Evolutionary conservation across 441 rosid genomes (phyloP), one percentile per base, ranked within the genome.

Genomic region (Francoa sonchifolia): DNA sequence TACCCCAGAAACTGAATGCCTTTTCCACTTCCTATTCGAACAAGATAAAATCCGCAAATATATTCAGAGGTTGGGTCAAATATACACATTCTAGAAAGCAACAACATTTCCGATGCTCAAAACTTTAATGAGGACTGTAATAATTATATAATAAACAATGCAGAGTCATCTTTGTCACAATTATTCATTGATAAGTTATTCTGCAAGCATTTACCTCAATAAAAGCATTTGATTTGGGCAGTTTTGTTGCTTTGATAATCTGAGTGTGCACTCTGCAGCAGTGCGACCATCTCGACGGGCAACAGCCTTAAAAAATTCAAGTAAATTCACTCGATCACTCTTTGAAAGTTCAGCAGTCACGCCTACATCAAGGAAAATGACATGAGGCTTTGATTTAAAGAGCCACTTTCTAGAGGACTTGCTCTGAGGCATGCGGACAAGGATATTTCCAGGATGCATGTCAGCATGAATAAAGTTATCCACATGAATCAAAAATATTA

Each of bases 391-490:
- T 22, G 82, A 63, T 43, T 72, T 79, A 57, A 82, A 93, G 39
- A 82, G 69, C 44, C 66, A 69, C 48, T 87, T 84, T 58, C 66
- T 65, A 31, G 96, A 82, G 34, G 69, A 62, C 52, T 72, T 74
- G 63, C 48, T 72, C 32, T 66, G 67, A 44, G 79, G 14, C 64
- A 76, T 66, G 55, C 97, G 82, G 42, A 93, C 97, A 44, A 88
- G 89, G 58, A 93, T 88, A 52, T 93, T 93, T 39, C 97, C 99
- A 44, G 99, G 99, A 74, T 93, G 99, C 99, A 93, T 93, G 61
- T 93, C 99, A 52, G 99, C 99, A 53, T 93, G 99, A 52, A 88
- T 88, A 67, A 93, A 93, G 73, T 93, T 93, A 69, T 93, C 99
- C 62, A 84, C 99, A 97, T 93, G 85, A 56, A 66, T n/a, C n/a